phyloP scores from a whole-genome alignment of 305 asterid genomes.

The Fraxinus albicans region DNA sequence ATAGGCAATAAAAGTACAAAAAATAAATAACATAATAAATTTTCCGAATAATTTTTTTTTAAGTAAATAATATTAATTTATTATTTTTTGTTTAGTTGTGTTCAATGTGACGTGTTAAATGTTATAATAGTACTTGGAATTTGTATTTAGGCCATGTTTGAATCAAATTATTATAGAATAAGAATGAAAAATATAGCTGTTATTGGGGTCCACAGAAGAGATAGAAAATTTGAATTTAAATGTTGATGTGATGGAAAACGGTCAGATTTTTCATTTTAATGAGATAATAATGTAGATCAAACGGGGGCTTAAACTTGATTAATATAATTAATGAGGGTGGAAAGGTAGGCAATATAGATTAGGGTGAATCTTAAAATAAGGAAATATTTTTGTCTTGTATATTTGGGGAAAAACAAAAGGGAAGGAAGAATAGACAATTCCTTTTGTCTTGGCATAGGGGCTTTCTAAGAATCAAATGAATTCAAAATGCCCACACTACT shows the following conservation, averaged over 20 bases:
- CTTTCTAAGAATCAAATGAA: constrained; percentile 6
- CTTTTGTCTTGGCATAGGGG: constrained; percentile 9
- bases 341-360: background rate
- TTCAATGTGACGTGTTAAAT: background rate
- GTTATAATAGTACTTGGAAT: background rate
- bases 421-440: constrained; percentile 11
- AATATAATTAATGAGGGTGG: background rate
- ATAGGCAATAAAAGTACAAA: background rate
- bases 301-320: background rate
- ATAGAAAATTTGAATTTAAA: no score
- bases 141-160: background rate
- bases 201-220: no score
- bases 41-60: background rate
- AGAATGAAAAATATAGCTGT: no score
- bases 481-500: constrained; percentile 10
- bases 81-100: background rate
- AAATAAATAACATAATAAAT: background rate
- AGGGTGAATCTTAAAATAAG: background rate
- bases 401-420: constrained; percentile 16
- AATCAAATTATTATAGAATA: no score
- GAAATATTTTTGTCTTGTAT: constrained; percentile 15
- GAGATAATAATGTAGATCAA: no score
- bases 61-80: background rate
- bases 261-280: no score
- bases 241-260: no score